Conservation (phyloP, 371 early-diverging fungal genomes). For the Blastocladiella emersonii region DNA sequence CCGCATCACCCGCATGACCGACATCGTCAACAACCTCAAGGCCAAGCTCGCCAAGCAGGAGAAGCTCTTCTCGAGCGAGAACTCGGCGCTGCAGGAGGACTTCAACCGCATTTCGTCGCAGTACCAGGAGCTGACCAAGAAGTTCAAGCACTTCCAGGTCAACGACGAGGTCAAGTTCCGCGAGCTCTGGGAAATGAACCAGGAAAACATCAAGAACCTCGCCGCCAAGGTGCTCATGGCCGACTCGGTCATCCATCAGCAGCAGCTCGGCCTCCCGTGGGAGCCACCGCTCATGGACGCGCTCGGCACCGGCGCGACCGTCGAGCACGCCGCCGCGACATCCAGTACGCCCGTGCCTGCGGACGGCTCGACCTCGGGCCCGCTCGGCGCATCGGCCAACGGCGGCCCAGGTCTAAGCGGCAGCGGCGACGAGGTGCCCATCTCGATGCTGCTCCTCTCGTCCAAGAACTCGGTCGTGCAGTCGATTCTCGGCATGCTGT, state of each 20-base stretch:
- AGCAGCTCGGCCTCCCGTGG: slow-evolving; percentile 1
- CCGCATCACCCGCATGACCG: slow-evolving; percentile 33
- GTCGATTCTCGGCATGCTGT: neutral
- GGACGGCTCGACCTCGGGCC: no score
- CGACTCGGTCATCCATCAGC: neutral
- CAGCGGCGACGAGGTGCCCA: neutral
- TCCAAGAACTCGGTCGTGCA: neutral
- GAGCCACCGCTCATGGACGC: neutral
- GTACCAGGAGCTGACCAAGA: slow-evolving; percentile 35
- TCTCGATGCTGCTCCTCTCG: neutral
- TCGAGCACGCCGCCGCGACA: neutral
- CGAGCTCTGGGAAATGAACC: slow-evolving; percentile 35
- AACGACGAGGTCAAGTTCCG: slow-evolving; percentile 24
- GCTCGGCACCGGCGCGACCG: neutral
- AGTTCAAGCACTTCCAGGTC: slow-evolving; percentile 33
- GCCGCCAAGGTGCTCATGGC: slow-evolving; percentile 1
- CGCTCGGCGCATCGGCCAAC: no score
- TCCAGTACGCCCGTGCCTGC: no score
- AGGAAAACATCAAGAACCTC: neutral
- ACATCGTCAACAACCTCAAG: slow-evolving; percentile 31
- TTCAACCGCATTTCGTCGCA: slow-evolving; percentile 34
- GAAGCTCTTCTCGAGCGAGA: slow-evolving; percentile 23
- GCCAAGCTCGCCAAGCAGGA: slow-evolving; percentile 31
- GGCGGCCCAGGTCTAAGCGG: no score
- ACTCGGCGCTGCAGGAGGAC: slow-evolving; percentile 29